Base-by-base conservation (phyloP, 495 filamentous ascomycete species). In the Talaromyces proteolyticus region DNA sequence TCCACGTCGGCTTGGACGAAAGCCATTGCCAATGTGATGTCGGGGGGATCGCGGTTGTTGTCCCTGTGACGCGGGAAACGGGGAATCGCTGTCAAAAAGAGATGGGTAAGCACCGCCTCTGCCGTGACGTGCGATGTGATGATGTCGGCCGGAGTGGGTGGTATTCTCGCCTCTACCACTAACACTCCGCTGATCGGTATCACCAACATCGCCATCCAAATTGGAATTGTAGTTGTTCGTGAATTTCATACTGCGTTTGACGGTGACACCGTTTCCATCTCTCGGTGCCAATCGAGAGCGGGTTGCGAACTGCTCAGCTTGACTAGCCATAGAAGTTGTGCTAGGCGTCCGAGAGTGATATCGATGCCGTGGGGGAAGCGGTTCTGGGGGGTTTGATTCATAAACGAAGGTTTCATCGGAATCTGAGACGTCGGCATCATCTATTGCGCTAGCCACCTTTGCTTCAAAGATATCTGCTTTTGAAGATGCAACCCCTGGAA, bases 321-420 rank as follows among this genome's bases (percentile, higher is more conserved):
- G 85, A 68, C 85, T 96, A 10, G 69, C 81, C 78, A 93, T 88
- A 3, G 93, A 97, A 4, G 94, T 92, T 17, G 89, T 88, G 66
- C 92, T 96, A 3, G 93, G 93, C 10, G 93, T 98, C 39, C 93
- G 81, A 14, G 94, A 97, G 66, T 97, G 92, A 60, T 92, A 93
- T 45, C 91, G 78, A 37, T 87, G 83, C n/a, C 90, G 82, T 38
- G 85, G 63, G 16, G 78, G 86, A 47, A 77, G 80, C 19, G 76
- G 75, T 55, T 97, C 93, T 10, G 89, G 89, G 10, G 94, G 93
- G 62, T 98, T 98, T 8, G 93, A 98, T 68, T 98, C 93, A 70
- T 98, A 98, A 3, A 98, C 92, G 65, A 97, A 98, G 0, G 94
- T 97, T 66, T 96, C 94, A 55, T 96, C 93, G 2, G 94, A 97